Base-by-base conservation (phyloP, 306 rosid genomes). In the Vicia villosa region DNA sequence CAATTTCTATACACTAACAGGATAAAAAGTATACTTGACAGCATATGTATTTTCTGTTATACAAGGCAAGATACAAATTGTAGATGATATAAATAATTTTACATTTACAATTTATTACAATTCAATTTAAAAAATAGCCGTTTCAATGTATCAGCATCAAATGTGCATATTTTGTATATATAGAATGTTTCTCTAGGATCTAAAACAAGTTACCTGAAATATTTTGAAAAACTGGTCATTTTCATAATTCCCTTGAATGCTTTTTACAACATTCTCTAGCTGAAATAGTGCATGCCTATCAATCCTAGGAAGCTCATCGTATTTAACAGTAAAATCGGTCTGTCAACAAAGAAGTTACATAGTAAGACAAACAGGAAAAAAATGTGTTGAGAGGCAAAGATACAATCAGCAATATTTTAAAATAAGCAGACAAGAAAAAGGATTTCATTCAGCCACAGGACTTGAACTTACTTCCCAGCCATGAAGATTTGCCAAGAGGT, bases 401-500 rank as follows among this genome's bases (percentile, higher is more conserved):
- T 34, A 70, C 15, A 74, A 66, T 20, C 9, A 55, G 22, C 68
- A 61, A 61, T 34, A 66, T 52, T 55, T 61, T 52, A 26, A 67
- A 55, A 51, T 61, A 56, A 52, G 71, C 46, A 62, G 40, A 58
- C 20, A 61, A 38, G 42, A 38, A 41, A 45, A 74, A 61, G 26
- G 34, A 17, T 63, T 65, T 22, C 45, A 68, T 51, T 45, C 50
- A 64, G 19, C 38, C 28, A 42, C 38, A 28, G 47, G 69, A 68
- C 63, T 45, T 32, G 28, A 77, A 74, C 92, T 42, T 89, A 91
- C 99, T 57, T 83, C 76, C 99, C 99, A 95, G 84, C 91, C 97
- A 83, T 95, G 99, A 70, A 95, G 95, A 81, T 95, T 95, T 64
- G 87, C 96, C 87, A 95, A 80, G 80, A 95, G 96, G 76, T 91